These are phyloP conservation scores for Leersia perrieri DNA, from an alignment of 176 grass and related monocot genomes.

Conservation along the genomic window DNA sequence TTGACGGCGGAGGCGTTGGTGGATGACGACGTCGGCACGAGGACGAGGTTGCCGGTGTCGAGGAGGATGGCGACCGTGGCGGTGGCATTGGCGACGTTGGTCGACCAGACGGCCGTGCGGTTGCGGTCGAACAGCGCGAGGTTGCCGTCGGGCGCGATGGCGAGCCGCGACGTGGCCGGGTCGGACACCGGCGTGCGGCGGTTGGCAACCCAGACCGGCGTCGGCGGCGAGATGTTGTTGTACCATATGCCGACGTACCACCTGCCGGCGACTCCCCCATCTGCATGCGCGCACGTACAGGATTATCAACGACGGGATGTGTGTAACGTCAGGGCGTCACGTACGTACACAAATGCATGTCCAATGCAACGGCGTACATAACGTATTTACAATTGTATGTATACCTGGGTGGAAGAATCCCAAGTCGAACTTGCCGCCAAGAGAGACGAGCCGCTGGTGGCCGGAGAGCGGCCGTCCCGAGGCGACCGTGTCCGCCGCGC, in stretches of 20 bases:
- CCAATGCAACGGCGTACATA: no score
- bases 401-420: conserved; percentile 40
- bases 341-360: background rate
- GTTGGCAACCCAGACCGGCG: conserved; percentile 56
- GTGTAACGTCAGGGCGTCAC: background rate
- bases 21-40: background rate
- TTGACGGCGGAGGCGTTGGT: background rate
- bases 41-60: conserved; percentile 41
- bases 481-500: conserved; percentile 7
- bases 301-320: background rate
- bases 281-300: background rate
- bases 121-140: conserved; percentile 20
- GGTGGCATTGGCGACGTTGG: background rate
- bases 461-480: conserved; percentile 1
- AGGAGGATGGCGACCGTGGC: conserved; percentile 25
- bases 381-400: no score
- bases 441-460: conserved; percentile 21
- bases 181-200: conserved; percentile 24
- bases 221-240: conserved; percentile 10
- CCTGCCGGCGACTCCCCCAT: background rate
- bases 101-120: conserved; percentile 33
- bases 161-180: background rate
- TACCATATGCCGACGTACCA: conserved; percentile 47
- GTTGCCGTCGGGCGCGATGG: conserved; percentile 29
- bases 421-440: conserved; percentile 28